These are phyloP conservation scores for Hortaea sp. DNA, from an alignment of 2,329 filamentous ascomycete species.

Conservation along the genomic window DNA sequence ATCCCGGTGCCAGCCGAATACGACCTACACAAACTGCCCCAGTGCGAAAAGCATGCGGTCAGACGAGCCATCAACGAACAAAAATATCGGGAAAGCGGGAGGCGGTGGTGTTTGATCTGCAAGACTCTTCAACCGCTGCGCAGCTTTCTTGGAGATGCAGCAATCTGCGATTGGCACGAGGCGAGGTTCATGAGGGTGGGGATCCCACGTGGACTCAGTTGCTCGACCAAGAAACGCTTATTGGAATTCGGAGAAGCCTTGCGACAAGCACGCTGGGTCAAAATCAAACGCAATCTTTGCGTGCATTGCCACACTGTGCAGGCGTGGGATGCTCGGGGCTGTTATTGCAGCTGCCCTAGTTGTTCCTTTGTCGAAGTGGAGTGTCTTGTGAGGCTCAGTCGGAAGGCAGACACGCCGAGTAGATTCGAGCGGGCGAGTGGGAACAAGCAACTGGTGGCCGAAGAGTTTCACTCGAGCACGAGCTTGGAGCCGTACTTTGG, in stretches of 20 bases:
- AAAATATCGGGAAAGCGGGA: constrained; percentile 9
- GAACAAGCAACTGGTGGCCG: not conserved
- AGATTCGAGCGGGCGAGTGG: not conserved
- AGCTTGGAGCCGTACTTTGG: not conserved
- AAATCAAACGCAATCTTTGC: not conserved
- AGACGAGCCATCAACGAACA: constrained; percentile 16
- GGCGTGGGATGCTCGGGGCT: not conserved
- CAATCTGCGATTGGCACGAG: constrained; percentile 1
- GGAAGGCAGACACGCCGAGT: not conserved
- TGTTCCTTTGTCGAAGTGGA: not conserved
- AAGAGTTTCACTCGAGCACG: not conserved
- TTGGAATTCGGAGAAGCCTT: not conserved
- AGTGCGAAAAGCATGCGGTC: constrained; percentile 16
- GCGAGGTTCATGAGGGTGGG: not conserved
- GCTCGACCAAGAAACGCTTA: not conserved
- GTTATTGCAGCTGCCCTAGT: not conserved
- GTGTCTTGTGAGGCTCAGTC: not conserved
- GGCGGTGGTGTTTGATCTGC: constrained; percentile 18
- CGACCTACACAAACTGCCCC: constrained; percentile 10
- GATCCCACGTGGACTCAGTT: not conserved
- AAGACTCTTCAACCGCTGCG: constrained; percentile 5
- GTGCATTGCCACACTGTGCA: not conserved
- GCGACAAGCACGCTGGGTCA: not conserved
- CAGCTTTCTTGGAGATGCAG: not conserved
- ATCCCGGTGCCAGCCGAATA: constrained; percentile 8